Base-by-base conservation (phyloP, 2,329 filamentous ascomycete species). In the Claviceps sp. region DNA sequence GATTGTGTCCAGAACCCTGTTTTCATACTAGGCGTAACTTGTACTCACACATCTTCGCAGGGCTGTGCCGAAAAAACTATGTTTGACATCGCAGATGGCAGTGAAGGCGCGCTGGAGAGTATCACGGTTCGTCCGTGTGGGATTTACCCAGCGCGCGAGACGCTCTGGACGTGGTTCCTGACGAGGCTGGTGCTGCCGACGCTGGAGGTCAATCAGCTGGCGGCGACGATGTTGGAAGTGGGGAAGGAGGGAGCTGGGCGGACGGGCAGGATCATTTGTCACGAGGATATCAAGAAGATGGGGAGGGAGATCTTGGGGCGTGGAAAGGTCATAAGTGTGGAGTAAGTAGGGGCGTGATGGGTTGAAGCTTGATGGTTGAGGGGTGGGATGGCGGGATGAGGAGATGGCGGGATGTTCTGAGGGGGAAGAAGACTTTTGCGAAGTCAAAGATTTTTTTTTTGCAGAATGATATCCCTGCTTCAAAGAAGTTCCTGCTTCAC, bases 101-200 rank as follows among this genome's bases (percentile, higher is more conserved):
- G 50, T 22, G 13, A 34, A 37, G 43, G 50, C 13, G 43, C 37
- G 24, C 34, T 47, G 16, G 50, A 51, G 22, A 47, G 43, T 43
- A 51, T 51, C 50, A 47, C 50, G 34, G 50, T 47, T 18, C 30
- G 50, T 5, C 43, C 50, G 34, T 47, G 43, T 22, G 50, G 50
- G 9, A 47, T 51, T 6, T 51, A 40, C 14, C 43, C 37, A 14
- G 18, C 5, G 37, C 42, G 13, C 14, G 13, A 47, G 30, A 51
- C 43, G 22, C 43, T 34, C 16, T 34, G 43, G 50, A 34, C 50
- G 14, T 51, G 50, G 50, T 40, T 51, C 16, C 43, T 51, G 43
- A 51, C 50, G 7, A 51, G 40, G 16, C 34, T 51, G 34, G 50
- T 51, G 34, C 43, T 51, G 22, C 50, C 50, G 50, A 51, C 50